Evolutionary conservation across 2,329 filamentous ascomycete species (phyloP).

Genomic region (Ceratocystiopsis brevicomis): DNA sequence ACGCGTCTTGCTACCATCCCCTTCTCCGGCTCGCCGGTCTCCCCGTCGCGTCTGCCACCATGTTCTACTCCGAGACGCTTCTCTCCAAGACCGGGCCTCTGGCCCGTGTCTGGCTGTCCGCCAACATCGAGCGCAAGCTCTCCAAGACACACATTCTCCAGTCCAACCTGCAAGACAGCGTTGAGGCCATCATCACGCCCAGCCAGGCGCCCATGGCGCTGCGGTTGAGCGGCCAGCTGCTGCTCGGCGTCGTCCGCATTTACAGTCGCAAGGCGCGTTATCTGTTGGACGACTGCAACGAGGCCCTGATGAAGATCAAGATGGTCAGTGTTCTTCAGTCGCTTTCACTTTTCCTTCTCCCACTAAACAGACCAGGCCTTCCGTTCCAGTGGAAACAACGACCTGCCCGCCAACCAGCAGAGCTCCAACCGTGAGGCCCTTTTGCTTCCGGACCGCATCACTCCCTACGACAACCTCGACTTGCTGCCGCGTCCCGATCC

Average conservation of each 20-base stretch:
- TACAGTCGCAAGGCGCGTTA: slow-evolving; percentile 96
- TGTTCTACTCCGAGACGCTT: slow-evolving; percentile 97
- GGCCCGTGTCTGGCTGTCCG: slow-evolving; percentile 93
- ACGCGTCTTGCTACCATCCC: not conserved
- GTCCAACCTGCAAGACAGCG: slow-evolving; percentile 85
- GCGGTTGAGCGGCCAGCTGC: slow-evolving; percentile 78
- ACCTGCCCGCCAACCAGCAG: slow-evolving; percentile 68
- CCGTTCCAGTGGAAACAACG: slow-evolving; percentile 83
- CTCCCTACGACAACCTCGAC: slow-evolving; percentile 66
- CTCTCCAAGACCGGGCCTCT: slow-evolving; percentile 92
- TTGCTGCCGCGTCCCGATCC: slow-evolving; percentile 74
- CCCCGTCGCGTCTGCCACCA: slow-evolving; percentile 19
- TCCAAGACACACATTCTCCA: slow-evolving; percentile 92
- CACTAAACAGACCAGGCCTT: slow-evolving; percentile 47
- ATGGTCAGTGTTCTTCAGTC: slow-evolving; percentile 43
- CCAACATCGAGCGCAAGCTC: slow-evolving; percentile 95
- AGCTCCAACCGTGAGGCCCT: slow-evolving; percentile 70
- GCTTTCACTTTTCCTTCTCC: slow-evolving; percentile 11
- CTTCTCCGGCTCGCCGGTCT: slow-evolving; percentile 3
- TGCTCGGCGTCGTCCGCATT: slow-evolving; percentile 90
- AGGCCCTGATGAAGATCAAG: slow-evolving; percentile 94
- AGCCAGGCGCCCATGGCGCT: slow-evolving; percentile 88
- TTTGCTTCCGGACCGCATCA: slow-evolving; percentile 79
- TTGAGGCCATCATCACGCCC: slow-evolving; percentile 84
- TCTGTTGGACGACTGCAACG: slow-evolving; percentile 89